Base-by-base conservation (phyloP, 2,329 filamentous ascomycete genomes). In the Xylariomycetidae sp. region DNA sequence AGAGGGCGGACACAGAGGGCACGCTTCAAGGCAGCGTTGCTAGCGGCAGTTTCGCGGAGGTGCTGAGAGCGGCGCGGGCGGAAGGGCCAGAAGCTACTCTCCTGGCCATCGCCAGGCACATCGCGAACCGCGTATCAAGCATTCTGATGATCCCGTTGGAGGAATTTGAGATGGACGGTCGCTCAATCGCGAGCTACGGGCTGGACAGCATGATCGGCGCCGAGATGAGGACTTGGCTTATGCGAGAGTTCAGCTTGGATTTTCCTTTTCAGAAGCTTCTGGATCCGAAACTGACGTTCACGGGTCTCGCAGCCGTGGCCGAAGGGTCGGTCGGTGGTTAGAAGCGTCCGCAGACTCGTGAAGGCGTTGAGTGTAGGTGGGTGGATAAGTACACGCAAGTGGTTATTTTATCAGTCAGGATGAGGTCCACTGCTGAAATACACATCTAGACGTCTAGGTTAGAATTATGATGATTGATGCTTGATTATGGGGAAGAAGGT, bases 231-330 rank as follows among this genome's bases (percentile, higher is more conserved):
- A 59, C 50, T 18, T 59, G 59, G 54, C 41, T 62, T 13, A 61
- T 59, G 47, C 55, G 50, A 26, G 57, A 60, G 39, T 57, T 50
- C 22, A 45, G 53, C 12, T 44, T 64, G 1, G 61, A 67, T 37
- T 47, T 63, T 19, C 58, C 59, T 2, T 62, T 64, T 34, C 58
- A 62, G 46, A 47, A 61, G 34, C 48, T 64, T n/a, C 46, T 64
- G 13, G 54, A 41, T 1, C 42, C 54, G 2, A 51, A 42, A 1
- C 38, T 62, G 30, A 58, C 53, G 4, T 42, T 48, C 15, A 33
- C 16, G 11, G 28, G 26, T 7, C 30, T 50, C n/a, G 38, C 42
- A 1, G 26, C 34, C 5, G 36, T 40, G n/a, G n/a, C n/a, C n/a
- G n/a, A n/a, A n/a, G n/a, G n/a, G n/a, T n/a, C n/a, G n/a, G n/a